Conservation (phyloP, 2,329 filamentous ascomycete genomes). For the Parastagonospora avenae region DNA sequence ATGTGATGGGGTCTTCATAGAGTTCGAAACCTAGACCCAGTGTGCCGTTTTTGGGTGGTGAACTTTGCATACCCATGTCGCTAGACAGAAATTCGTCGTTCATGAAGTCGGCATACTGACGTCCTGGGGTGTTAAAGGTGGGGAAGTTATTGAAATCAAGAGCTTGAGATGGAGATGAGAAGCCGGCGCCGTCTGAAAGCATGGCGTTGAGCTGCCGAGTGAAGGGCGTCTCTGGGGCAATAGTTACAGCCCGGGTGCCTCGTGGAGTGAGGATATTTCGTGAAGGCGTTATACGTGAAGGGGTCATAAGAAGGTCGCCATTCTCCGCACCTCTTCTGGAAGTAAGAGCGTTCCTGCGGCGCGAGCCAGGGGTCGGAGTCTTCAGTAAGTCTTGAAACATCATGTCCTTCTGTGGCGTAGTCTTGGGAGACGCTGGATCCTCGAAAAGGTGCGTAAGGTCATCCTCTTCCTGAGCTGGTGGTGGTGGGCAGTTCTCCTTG, state of each 20-base stretch:
- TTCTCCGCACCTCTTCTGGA: slow-evolving; percentile 33
- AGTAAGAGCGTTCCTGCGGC: slow-evolving; percentile 43
- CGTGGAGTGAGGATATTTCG: slow-evolving; percentile 45
- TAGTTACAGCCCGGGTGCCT: slow-evolving; percentile 36
- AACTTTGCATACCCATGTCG: slow-evolving; percentile 45
- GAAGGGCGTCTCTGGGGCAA: slow-evolving; percentile 59
- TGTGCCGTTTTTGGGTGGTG: slow-evolving; percentile 32
- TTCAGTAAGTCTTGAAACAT: slow-evolving; percentile 54
- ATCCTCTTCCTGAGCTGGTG: slow-evolving; percentile 49
- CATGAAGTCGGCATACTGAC: slow-evolving; percentile 36
- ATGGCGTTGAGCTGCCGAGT: slow-evolving; percentile 68
- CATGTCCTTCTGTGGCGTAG: slow-evolving; percentile 63
- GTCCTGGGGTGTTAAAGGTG: slow-evolving; percentile 36
- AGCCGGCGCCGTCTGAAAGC: slow-evolving; percentile 48
- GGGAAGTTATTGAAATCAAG: slow-evolving; percentile 45
- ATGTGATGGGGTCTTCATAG: slow-evolving; percentile 46
- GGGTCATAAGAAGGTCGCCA: slow-evolving; percentile 36
- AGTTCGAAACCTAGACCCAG: slow-evolving; percentile 38
- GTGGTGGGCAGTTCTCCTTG: slow-evolving; percentile 62
- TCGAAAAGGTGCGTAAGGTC: slow-evolving; percentile 71
- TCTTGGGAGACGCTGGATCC: slow-evolving; percentile 63
- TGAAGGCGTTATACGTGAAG: slow-evolving; percentile 32
- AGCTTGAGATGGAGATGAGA: slow-evolving; percentile 36
- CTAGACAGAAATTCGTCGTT: slow-evolving; percentile 43
- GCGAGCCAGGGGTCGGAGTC: slow-evolving; percentile 50